A percentile compares a stretch with the other conserved stretches of the same genome.
phyloP scores from a whole-genome alignment of 2,329 filamentous ascomycete species.

The Aplosporella prunicola region DNA sequence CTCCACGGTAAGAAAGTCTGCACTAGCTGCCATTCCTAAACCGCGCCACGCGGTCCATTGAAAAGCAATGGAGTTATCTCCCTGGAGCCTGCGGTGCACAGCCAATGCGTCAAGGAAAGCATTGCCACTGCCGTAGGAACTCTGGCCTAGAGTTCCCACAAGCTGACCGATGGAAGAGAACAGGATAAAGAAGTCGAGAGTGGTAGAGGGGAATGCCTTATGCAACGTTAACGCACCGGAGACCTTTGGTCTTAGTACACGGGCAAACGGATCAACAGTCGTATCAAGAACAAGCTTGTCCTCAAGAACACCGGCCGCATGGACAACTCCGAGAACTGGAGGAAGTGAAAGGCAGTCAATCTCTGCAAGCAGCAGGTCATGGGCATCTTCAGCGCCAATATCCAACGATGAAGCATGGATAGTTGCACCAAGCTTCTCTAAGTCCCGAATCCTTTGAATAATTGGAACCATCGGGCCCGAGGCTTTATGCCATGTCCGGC shows the following conservation, averaged over 20 bases:
- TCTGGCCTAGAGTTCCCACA: constrained; percentile 5
- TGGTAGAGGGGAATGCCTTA: constrained; percentile 21
- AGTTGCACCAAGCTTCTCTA: constrained; percentile 21
- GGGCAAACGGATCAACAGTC: constrained; percentile 20
- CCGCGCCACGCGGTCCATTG: constrained; percentile 37
- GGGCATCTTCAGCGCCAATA: constrained; percentile 20
- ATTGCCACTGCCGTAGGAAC: constrained; percentile 15
- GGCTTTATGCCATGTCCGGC: constrained; percentile 21
- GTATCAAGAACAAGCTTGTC: constrained; percentile 28
- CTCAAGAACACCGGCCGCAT: constrained; percentile 32
- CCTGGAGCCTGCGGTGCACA: constrained; percentile 18
- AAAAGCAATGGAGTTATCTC: constrained; percentile 34
- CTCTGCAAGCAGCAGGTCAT: constrained; percentile 13
- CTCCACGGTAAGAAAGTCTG: constrained; percentile 33
- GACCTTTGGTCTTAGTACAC: constrained; percentile 28
- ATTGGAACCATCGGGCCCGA: constrained; percentile 11
- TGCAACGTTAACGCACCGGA: constrained; percentile 19
- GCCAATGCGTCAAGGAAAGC: constrained; percentile 15
- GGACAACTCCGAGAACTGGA: constrained; percentile 32
- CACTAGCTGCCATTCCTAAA: constrained; percentile 30
- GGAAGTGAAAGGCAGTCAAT: constrained; percentile 30
- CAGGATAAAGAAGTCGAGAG: constrained; percentile 17
- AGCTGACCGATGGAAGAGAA: constrained; percentile 10
- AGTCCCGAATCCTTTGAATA: constrained; percentile 13
- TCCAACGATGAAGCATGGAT: constrained; percentile 28